Evolutionary conservation across 768 basidiomycete species (phyloP).

Genomic region (Macrocybe gigantea): DNA sequence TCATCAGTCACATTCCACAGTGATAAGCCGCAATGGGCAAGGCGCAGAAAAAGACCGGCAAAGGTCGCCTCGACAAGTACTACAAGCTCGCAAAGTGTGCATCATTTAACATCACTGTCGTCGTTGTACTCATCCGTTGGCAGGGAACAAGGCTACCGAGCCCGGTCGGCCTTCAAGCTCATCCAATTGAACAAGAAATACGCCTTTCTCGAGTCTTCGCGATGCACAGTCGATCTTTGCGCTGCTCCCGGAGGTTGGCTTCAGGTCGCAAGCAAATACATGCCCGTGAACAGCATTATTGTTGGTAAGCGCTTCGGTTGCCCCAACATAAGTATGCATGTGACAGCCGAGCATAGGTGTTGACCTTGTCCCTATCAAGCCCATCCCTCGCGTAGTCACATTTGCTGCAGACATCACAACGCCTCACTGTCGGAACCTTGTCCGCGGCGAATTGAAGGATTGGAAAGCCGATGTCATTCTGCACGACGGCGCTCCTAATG

Average conservation of each 20-base stretch:
- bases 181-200: slow-evolving; percentile 99
- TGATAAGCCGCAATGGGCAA: slow-evolving; percentile 51
- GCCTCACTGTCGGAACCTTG: slow-evolving; percentile 77
- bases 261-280: slow-evolving; percentile 96
- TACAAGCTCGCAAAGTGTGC: slow-evolving; percentile 89
- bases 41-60: slow-evolving; percentile 93
- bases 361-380: slow-evolving; percentile 93
- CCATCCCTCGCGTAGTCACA: slow-evolving; percentile 88
- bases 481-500: slow-evolving; percentile 99
- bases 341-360: slow-evolving; percentile 54
- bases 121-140: slow-evolving; percentile 8
- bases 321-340: neutral
- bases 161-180: slow-evolving; percentile 98
- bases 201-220: slow-evolving; percentile 79
- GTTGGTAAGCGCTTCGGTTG: slow-evolving; percentile 50
- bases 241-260: slow-evolving; percentile 99
- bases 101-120: slow-evolving; percentile 1
- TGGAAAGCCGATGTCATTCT: slow-evolving; percentile 99
- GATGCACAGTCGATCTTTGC: slow-evolving; percentile 96
- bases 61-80: slow-evolving; percentile 94
- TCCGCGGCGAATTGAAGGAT: slow-evolving; percentile 87
- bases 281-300: slow-evolving; percentile 89
- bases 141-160: slow-evolving; percentile 98
- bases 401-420: slow-evolving; percentile 96
- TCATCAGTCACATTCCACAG: neutral